Evolutionary conservation across 108 stramenopile genomes (phyloP), one percentile per base, ranked within the genome.

Genomic region (Nitzschia sp.): DNA sequence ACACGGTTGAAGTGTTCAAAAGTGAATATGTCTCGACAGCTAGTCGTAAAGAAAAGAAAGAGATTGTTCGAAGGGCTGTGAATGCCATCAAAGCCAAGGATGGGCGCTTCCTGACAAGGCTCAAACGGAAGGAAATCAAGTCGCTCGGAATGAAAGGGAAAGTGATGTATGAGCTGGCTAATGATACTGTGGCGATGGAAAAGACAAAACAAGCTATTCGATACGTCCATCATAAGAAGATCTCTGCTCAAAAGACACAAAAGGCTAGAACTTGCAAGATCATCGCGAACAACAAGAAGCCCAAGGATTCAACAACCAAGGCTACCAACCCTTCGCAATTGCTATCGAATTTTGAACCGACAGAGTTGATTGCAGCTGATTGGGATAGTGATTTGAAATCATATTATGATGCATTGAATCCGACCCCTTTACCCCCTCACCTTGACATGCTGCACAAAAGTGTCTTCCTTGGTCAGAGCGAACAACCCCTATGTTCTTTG

Each of bases 181-280:
- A 8, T 20, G 61, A 63, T 15, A 22, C 3, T 10, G 61, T 71
- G 0, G 70, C 70, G 5, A 14, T 71, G 6, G 70, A 71, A 20
- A 71, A 71, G 39, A 63, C 61, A 14, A 71, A 71, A 25, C 70
- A 71, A 22, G 60, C 70, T 7, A 54, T 71, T 25, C 70, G 70
- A 10, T 63, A 71, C 34, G 68, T 76, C n/a, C 68, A 69, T 55
- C 69, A 76, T 61, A 76, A 76, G 61, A 76, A 76, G 42, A 53
- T 40, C 3, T 64, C 72, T 26, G 29, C 29, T 34, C 3, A 34
- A 34, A 34, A 5, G 29, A 34, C 29, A 34, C 29, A 34, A 34
- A 34, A 34, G 29, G 5, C 5, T 34, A n/a, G n/a, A n/a, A 5
- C 29, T 1, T 34, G 29, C 29, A 34, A 34, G 29, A 34, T 34